Conservation (phyloP, 345 rosid genomes). For the Carallia pectinifolia region DNA sequence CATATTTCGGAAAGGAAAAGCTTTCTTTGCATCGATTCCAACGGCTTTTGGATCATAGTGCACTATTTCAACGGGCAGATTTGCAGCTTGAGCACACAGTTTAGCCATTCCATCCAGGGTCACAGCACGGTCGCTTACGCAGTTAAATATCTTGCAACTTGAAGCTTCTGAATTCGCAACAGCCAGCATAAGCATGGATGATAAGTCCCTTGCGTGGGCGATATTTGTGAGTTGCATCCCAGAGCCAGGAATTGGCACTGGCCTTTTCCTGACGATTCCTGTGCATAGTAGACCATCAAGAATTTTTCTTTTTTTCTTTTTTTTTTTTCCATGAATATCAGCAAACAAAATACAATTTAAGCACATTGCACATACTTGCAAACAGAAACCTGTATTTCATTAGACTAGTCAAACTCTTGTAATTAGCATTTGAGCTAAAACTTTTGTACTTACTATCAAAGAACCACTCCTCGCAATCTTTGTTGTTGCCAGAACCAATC, state of each 20-base stretch:
- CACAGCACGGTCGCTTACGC: conserved; percentile 86
- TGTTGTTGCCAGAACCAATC: conserved; percentile 97
- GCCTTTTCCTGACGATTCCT: conserved; percentile 89
- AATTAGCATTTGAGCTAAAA: neutral
- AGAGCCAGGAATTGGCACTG: conserved; percentile 89
- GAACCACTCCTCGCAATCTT: conserved; percentile 99
- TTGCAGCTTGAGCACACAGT: conserved; percentile 89
- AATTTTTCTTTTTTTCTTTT: neutral
- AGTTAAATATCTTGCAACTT: conserved; percentile 65
- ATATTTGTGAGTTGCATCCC: conserved; percentile 92
- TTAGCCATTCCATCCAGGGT: conserved; percentile 93
- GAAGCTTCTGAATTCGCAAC: conserved; percentile 77
- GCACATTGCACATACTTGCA: too few relatives aligned
- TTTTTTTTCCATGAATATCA: too few relatives aligned
- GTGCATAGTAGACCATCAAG: conserved; percentile 4
- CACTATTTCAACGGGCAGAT: conserved; percentile 61
- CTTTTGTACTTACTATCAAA: conserved; percentile 64
- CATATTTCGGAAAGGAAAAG: conserved; percentile 90
- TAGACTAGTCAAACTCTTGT: too few relatives aligned
- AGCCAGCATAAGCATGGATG: conserved; percentile 81
- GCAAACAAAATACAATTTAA: too few relatives aligned
- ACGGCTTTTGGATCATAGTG: conserved; percentile 88
- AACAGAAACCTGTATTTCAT: too few relatives aligned
- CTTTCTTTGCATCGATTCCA: conserved; percentile 86
- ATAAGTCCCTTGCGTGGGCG: conserved; percentile 74